phyloP scores from a whole-genome alignment of 371 early-diverging fungal species.

The Batrachochytrium dendrobatidis region DNA sequence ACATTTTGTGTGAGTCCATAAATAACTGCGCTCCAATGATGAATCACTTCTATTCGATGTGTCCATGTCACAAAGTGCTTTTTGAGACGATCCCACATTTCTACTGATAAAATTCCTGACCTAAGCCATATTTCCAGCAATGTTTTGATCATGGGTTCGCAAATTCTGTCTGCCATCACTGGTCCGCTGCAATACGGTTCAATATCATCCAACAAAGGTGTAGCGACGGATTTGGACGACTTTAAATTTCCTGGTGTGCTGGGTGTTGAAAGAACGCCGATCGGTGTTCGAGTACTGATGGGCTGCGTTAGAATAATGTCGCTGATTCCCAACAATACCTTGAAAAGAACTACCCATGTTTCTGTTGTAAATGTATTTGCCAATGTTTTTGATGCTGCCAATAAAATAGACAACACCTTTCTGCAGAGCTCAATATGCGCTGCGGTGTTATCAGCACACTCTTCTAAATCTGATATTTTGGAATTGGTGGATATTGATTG shows the following conservation, averaged over 20 bases:
- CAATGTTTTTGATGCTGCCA: slow-evolving; percentile 56
- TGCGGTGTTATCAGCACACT: slow-evolving; percentile 8
- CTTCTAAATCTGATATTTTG: slow-evolving; percentile 1
- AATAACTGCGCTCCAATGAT: slow-evolving; percentile 61
- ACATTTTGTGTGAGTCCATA: slow-evolving; percentile 55
- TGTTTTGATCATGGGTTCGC: slow-evolving; percentile 57
- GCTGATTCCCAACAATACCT: slow-evolving; percentile 62
- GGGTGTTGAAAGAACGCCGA: no score
- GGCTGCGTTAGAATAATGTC: slow-evolving; percentile 62
- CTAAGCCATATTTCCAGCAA: slow-evolving; percentile 70
- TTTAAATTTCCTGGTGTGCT: no score
- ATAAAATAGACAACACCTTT: slow-evolving; percentile 55
- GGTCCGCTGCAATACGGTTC: slow-evolving; percentile 1
- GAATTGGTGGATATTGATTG: not conserved
- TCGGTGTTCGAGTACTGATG: slow-evolving; percentile 17
- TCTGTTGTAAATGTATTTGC: slow-evolving; percentile 49
- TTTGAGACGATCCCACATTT: slow-evolving; percentile 69
- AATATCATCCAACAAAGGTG: no score
- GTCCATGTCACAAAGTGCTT: slow-evolving; percentile 59
- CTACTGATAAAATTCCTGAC: slow-evolving; percentile 52
- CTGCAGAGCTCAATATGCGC: slow-evolving; percentile 65
- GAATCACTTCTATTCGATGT: slow-evolving; percentile 58
- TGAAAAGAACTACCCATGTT: slow-evolving; percentile 70
- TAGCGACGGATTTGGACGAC: no score
- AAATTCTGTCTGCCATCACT: slow-evolving; percentile 68